Evolutionary conservation across 208 protist genomes (phyloP).

Genomic region (Naegleria fowleri): DNA sequence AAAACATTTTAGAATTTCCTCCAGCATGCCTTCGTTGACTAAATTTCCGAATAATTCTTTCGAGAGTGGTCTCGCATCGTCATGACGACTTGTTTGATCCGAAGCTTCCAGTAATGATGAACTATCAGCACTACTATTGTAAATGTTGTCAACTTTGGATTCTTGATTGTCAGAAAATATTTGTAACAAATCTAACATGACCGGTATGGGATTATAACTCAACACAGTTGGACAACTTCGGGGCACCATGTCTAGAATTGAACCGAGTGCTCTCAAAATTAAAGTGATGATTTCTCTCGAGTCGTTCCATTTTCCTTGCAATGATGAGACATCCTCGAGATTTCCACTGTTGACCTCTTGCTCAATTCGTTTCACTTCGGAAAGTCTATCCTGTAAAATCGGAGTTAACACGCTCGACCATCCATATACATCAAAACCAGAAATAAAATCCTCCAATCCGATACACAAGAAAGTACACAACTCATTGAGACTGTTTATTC

Average conservation of each 20-base stretch:
- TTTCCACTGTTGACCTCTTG: not conserved
- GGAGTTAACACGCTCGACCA: not conserved
- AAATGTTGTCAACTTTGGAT: not conserved
- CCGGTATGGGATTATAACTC: not conserved
- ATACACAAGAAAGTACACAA: conserved; percentile 32
- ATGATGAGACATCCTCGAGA: not conserved
- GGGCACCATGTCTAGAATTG: not conserved
- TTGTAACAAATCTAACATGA: not conserved
- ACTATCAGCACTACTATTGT: not conserved
- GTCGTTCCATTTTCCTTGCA: not conserved
- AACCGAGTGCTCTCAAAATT: not conserved
- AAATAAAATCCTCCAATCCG: conserved; percentile 30
- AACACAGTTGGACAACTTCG: not conserved
- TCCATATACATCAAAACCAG: conserved; percentile 18
- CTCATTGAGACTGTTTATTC: conserved; percentile 10
- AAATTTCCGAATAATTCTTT: not conserved
- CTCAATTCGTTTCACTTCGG: not conserved
- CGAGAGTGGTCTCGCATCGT: no score
- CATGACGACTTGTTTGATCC: not conserved
- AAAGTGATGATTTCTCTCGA: not conserved
- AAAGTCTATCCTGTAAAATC: not conserved
- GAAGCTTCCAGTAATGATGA: not conserved
- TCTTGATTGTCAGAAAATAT: not conserved
- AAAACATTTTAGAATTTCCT: not conserved
- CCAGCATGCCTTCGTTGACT: not conserved